Conservation (phyloP, 2,329 filamentous ascomycete species). For the Fusarium circinatum region DNA sequence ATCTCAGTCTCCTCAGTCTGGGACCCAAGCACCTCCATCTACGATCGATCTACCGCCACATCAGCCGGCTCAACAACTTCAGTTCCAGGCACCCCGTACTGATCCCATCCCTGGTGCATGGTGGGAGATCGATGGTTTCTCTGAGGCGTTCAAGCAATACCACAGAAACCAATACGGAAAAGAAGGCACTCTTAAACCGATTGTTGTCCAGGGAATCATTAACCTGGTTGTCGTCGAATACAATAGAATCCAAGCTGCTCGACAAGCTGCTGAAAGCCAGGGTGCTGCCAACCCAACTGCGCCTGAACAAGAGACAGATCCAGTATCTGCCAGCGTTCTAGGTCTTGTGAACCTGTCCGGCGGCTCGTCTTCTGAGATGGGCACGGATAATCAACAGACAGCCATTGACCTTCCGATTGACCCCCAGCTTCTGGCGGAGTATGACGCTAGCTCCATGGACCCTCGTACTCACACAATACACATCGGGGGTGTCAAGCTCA, state of each 20-base stretch:
- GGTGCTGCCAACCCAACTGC: not conserved
- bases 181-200: not conserved
- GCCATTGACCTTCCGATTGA: not conserved
- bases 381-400: not conserved
- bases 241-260: not conserved
- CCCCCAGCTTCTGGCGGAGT: not conserved
- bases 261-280: not conserved
- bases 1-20: not conserved
- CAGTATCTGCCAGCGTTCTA: not conserved
- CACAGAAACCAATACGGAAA: not conserved
- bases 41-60: not conserved
- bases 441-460: not conserved
- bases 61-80: not conserved
- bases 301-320: not conserved
- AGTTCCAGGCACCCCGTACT: not conserved
- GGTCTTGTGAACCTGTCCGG: not conserved
- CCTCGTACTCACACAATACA: not conserved
- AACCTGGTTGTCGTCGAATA: not conserved
- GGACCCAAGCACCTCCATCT: not conserved
- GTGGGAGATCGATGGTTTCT: not conserved
- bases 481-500: not conserved
- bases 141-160: not conserved
- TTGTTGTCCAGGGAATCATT: not conserved
- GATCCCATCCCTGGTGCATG: not conserved
- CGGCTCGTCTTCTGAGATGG: not conserved